Base-by-base conservation (phyloP, 2,329 filamentous ascomycete genomes). In the Aspergillus pseudoterreus region DNA sequence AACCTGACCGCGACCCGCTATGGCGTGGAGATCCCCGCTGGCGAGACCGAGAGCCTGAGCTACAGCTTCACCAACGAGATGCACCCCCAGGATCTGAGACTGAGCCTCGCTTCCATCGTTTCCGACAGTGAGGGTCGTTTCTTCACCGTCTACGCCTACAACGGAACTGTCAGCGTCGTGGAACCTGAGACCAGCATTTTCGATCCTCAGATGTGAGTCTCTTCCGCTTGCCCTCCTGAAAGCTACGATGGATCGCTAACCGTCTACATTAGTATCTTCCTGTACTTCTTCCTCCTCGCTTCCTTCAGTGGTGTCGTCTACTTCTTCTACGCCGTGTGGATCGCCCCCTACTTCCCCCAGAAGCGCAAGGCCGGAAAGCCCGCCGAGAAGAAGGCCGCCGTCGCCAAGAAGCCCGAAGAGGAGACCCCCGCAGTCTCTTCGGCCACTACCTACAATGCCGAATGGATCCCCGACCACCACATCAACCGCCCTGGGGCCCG, bases 311-410 rank as follows among this genome's bases (percentile, higher is more conserved):
- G 88, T 56, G 90, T 86, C 49, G 83, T 87, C 70, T 96, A 92
- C 84, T 96, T 96, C 75, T 90, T 96, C 77, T 99, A 99, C 83
- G 94, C 87, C 79, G 95, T 92, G 66, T 97, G 92, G 91, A 88
- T 99, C 75, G 89, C 91, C 65, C 86, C 91, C 12, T 88, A 99
- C 69, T 96, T 97, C 81, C 92, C 94, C 45, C 90, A 96, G 80
- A 85, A 84, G 73, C 78, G 77, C 64, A 77, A 79, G 56, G 71
- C 77, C 51, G 79, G 78, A 62, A 82, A 82, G 71, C 39, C 39
- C 19, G 76, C 76, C 56, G 75, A 81, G 52, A 83, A 82, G 71
- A 77, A 76, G 64, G 75, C 81, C 59, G 82, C 79, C 66, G 84
- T 84, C 68, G 72, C 73, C 62, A 89, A 88, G 80, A 87, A 88